Evolutionary conservation across 2,329 filamentous ascomycete genomes (phyloP).

Genomic region (Cordyceps cicadae): DNA sequence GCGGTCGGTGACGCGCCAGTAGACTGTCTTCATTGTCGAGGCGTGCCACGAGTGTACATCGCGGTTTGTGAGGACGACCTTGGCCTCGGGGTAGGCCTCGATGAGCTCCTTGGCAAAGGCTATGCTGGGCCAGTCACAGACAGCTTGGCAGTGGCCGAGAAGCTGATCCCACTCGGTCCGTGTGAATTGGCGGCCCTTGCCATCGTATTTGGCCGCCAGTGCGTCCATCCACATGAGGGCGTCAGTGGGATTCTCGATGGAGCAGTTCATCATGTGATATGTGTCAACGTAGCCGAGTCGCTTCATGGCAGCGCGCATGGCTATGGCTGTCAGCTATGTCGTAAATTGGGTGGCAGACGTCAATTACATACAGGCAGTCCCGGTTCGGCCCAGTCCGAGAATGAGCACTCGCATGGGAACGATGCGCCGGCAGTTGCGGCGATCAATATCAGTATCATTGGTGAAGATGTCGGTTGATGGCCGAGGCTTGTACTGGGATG

Average conservation of each 20-base stretch:
- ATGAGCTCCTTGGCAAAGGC: constrained; percentile 63
- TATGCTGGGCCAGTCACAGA: constrained; percentile 61
- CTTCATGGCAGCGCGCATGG: constrained; percentile 57
- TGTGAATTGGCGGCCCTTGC: constrained; percentile 39
- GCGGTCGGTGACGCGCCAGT: constrained; percentile 57
- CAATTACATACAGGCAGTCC: constrained; percentile 53
- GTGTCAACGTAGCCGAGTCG: constrained; percentile 59
- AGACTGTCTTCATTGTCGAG: constrained; percentile 58
- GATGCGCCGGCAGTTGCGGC: constrained; percentile 53
- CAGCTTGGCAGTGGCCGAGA: constrained; percentile 56
- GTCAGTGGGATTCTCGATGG: constrained; percentile 51
- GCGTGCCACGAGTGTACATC: constrained; percentile 56
- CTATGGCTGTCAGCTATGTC: constrained; percentile 24
- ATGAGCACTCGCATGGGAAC: constrained; percentile 67
- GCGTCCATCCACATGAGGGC: constrained; percentile 64
- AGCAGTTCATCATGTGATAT: constrained; percentile 67
- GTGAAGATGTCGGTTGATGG: constrained; percentile 55
- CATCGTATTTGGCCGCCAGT: constrained; percentile 43
- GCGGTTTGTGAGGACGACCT: constrained; percentile 59
- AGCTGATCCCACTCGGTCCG: constrained; percentile 63
- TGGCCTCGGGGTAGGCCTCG: constrained; percentile 63
- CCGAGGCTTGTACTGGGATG: constrained; percentile 21
- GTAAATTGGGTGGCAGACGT: neutral
- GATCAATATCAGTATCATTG: constrained; percentile 59
- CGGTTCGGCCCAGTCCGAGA: constrained; percentile 61